These are phyloP conservation scores for Lentinus polychrous DNA, from an alignment of 1,284 basidiomycete genomes.

Conservation along the genomic window DNA sequence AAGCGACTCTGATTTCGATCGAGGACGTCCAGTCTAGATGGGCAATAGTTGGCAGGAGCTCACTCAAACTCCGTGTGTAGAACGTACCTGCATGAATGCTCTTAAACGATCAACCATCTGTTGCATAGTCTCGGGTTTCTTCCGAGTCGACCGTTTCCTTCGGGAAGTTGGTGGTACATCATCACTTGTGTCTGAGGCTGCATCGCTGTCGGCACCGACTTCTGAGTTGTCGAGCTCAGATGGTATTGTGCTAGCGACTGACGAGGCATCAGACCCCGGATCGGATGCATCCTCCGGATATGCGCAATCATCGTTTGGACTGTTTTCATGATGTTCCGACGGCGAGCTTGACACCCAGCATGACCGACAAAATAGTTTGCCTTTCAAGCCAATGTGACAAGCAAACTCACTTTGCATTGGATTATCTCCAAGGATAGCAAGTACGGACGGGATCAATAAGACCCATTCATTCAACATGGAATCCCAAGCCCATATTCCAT, in stretches of 20 bases:
- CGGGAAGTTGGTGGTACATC: too few species aligned
- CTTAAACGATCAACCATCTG: too few species aligned
- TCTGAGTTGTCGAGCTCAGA: not conserved
- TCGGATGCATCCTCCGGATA: constrained; percentile 14
- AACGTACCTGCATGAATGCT: too few species aligned
- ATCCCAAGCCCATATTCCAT: constrained; percentile 18
- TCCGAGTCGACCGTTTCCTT: too few species aligned
- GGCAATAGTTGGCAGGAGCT: too few species aligned
- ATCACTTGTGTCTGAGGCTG: not conserved
- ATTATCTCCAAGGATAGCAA: constrained; percentile 26
- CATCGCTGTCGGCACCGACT: constrained; percentile 2
- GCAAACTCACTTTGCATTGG: constrained; percentile 30
- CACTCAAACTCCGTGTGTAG: too few species aligned
- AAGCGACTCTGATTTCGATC: too few species aligned
- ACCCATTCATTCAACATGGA: constrained; percentile 15
- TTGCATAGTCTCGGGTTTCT: too few species aligned
- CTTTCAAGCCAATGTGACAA: constrained; percentile 21
- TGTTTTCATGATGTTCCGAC: constrained; percentile 18
- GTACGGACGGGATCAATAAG: constrained; percentile 18
- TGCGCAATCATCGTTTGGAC: constrained; percentile 16
- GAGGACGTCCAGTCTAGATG: too few species aligned
- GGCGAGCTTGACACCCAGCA: constrained; percentile 14
- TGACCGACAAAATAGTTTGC: constrained; percentile 25
- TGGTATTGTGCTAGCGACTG: too few species aligned
- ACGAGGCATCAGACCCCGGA: too few species aligned